Base-by-base conservation (phyloP, 2,329 filamentous ascomycete species). In the Alternaria solani region DNA sequence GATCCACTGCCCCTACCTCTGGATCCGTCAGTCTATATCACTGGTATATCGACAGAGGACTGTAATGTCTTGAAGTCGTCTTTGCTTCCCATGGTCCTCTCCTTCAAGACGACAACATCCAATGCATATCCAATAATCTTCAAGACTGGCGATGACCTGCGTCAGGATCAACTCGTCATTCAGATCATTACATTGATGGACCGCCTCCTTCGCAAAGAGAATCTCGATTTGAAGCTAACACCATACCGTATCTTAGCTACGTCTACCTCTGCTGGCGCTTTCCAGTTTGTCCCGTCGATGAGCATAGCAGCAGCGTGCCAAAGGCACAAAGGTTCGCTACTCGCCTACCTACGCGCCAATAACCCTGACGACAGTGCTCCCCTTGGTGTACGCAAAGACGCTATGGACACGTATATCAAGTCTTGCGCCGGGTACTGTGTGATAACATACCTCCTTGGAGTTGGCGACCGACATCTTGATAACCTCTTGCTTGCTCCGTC, bases 131-230 rank as follows among this genome's bases (percentile, higher is more conserved):
- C 94, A 9, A 91, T 99, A 65, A 91, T 98, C 54, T 99, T 99
- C 87, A 99, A 99, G 79, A 93, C 93, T 1, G 95, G 95, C 36
- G 95, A 99, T 75, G 95, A 99, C 75, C 84, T 99, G 52, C 91
- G 95, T 14, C 95, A 99, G 79, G 95, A 99, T 74, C 95, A 99
- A 75, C 87, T 99, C 2, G 94, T 99, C 36, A 96, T 99, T 55
- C 95, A 92, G 73, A 98, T 98, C 73, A 97, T 99, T 76, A 96
- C 93, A 0, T 86, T 99, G 16, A 99, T 99, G 95, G 95, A 99
- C 72, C 92, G 94, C 59, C 87, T 99, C 1, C 85, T 99, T 5
- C 92, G 92, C 61, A 97, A 98, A 74, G 95, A 99, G 75, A 98
- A 99, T 63, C 84, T 99, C 9, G 95, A 99, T 74, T 85, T 99